Base-by-base conservation (phyloP, 345 rosid species). In the Lepidium africanum region DNA sequence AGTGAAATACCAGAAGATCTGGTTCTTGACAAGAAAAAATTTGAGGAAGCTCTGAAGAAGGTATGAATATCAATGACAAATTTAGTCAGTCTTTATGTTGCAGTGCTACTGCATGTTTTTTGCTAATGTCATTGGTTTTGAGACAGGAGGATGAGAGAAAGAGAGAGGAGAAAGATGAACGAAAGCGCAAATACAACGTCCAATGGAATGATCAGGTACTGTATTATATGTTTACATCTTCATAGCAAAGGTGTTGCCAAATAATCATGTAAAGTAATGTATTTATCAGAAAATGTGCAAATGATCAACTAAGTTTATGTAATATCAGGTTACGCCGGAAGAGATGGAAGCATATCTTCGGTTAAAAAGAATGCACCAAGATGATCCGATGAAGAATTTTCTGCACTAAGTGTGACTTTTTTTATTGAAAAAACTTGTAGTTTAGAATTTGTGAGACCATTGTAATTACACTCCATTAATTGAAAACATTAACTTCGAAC, bases 261-360 rank as follows among this genome's bases (percentile, higher is more conserved):
- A n/a, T n/a, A n/a, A n/a, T n/a, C n/a, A n/a, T n/a, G n/a, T n/a
- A n/a, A n/a, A n/a, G n/a, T n/a, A n/a, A n/a, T n/a, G n/a, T n/a
- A n/a, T n/a, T n/a, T n/a, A n/a, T n/a, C 7, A 30, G 5, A 5
- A 1, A 30, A 5, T 30, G 6, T 30, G 7, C 7, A 30, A 5
- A 30, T 33, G 37, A 21, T 21, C 23, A 21, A 21, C 23, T 21
- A 2, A 21, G 23, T 21, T 1, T 21, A 21, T 47, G 52, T 9
- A 35, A 54, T 63, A 50, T 6, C 52, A 82, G 85, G 76, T 75
- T 59, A 82, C 84, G 3, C 39, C 71, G 0, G 83, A 86, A 65
- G 81, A 84, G 6, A 83, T 87, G 87, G 89, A 87, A 63, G 89
- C 87, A 11, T 84, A 82, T 66, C n/a, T n/a, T n/a, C 47, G 85